Conservation (phyloP, 208 protist species). For the Leishmania gerbilli region DNA sequence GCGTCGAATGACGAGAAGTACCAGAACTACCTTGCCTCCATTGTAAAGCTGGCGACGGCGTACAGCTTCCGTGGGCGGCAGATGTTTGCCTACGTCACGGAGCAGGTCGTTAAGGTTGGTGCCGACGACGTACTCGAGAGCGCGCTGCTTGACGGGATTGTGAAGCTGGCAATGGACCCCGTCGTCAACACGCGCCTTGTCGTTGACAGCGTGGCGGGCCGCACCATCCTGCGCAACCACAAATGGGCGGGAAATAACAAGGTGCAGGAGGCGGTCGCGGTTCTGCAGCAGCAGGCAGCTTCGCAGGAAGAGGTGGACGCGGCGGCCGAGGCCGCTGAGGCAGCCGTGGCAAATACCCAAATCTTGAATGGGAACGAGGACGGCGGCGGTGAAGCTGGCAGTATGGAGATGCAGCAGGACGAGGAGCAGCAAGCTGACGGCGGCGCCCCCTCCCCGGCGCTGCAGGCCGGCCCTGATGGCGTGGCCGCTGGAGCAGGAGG, state of each 20-base stretch:
- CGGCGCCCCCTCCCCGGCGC: constrained; percentile 10
- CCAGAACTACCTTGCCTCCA: constrained; percentile 59
- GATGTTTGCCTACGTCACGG: constrained; percentile 89
- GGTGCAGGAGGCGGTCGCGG: constrained; percentile 44
- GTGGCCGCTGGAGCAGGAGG: background rate
- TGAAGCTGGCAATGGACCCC: constrained; percentile 67
- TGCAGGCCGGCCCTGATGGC: background rate
- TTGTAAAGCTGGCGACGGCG: constrained; percentile 74
- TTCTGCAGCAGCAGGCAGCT: constrained; percentile 36
- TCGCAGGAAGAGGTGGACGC: constrained; percentile 32
- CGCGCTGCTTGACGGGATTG: constrained; percentile 64
- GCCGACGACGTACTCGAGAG: constrained; percentile 69
- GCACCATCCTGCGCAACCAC: constrained; percentile 48
- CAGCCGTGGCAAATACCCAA: constrained; percentile 28
- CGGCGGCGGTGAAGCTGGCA: constrained; percentile 4
- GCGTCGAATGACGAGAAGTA: constrained; percentile 35
- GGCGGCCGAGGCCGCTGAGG: constrained; percentile 28
- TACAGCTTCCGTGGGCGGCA: constrained; percentile 84
- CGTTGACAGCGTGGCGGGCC: constrained; percentile 54
- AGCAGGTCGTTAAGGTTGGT: constrained; percentile 73
- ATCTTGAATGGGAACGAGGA: constrained; percentile 22
- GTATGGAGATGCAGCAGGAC: constrained; percentile 10
- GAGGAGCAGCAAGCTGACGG: constrained; percentile 30
- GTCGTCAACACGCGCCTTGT: constrained; percentile 92
- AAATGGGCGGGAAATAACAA: constrained; percentile 54